Evolutionary conservation across 345 rosid species (phyloP).

Genomic region (Eutrema japonicum): DNA sequence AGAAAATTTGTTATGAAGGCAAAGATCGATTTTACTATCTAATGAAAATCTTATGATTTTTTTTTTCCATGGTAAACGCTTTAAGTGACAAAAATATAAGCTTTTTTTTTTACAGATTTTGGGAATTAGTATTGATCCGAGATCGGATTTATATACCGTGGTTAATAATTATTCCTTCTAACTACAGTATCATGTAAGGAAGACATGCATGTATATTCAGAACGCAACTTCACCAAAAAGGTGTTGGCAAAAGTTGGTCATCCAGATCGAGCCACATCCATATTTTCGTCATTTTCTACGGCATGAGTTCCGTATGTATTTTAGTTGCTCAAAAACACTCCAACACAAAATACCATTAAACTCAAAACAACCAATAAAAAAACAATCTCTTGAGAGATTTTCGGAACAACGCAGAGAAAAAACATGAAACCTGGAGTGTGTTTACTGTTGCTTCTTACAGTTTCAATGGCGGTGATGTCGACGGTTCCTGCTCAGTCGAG

Average conservation of each 20-base stretch:
- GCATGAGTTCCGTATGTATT: conserved; percentile 25
- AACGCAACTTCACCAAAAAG: conserved; percentile 10
- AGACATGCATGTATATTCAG: too few species aligned
- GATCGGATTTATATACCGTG: too few species aligned
- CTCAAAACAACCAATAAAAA: conserved; percentile 21
- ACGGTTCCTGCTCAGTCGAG: conserved; percentile 58
- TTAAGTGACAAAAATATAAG: too few species aligned
- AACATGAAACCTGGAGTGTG: conserved; percentile 32
- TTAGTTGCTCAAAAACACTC: conserved; percentile 27
- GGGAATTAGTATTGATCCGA: too few species aligned
- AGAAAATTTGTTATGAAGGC: too few species aligned
- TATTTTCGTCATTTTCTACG: conserved; percentile 33
- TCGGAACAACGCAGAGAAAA: conserved; percentile 11
- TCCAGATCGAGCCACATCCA: conserved; percentile 37
- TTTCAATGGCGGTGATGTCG: conserved; percentile 39
- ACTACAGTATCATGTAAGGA: too few species aligned
- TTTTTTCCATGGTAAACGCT: too few species aligned
- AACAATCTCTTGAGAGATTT: conserved; percentile 17
- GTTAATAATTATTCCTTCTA: too few species aligned
- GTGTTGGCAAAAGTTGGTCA: conserved; percentile 50
- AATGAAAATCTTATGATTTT: too few species aligned
- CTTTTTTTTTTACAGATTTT: too few species aligned
- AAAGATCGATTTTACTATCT: too few species aligned
- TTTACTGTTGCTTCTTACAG: conserved; percentile 42
- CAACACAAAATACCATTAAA: conserved; percentile 25